Conservation (phyloP, 331 rosid genomes). For the Saraca asoca region DNA sequence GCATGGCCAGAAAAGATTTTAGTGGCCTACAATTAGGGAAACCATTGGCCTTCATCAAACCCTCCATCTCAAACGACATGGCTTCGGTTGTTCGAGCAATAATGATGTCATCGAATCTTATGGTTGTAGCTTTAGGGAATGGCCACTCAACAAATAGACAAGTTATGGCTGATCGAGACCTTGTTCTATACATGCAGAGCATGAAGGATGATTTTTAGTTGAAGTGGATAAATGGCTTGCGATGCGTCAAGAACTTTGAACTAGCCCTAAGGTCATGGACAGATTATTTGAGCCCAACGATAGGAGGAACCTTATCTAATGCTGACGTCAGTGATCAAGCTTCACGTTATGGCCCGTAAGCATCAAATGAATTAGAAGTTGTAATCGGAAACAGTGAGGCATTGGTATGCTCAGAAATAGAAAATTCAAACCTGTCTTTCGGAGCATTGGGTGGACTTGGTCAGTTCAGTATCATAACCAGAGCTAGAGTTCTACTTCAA, state of each 20-base stretch:
- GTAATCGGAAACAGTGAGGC: conserved; percentile 69
- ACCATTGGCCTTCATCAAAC: conserved; percentile 51
- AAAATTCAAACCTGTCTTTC: conserved; percentile 59
- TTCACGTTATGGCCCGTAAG: conserved; percentile 71
- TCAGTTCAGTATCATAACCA: conserved; percentile 69
- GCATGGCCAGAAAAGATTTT: conserved; percentile 50
- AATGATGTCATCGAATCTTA: conserved; percentile 43
- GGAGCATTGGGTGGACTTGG: conserved; percentile 67
- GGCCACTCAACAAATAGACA: conserved; percentile 82
- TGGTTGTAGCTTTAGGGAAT: conserved; percentile 69
- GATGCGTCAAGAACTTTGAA: conserved; percentile 41
- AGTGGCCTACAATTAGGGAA: conserved; percentile 53
- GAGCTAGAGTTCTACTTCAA: conserved; percentile 60
- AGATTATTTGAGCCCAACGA: conserved; percentile 61
- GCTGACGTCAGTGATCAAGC: conserved; percentile 77
- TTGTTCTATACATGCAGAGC: conserved; percentile 63
- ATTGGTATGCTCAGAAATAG: conserved; percentile 50
- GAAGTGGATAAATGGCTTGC: conserved; percentile 20
- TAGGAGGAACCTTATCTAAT: conserved; percentile 72
- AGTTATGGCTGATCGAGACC: conserved; percentile 66
- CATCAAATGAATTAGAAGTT: conserved; percentile 65
- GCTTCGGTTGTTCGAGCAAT: conserved; percentile 43
- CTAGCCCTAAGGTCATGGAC: conserved; percentile 76
- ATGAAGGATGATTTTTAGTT: conserved; percentile 45
- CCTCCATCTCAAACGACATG: conserved; percentile 42